Base-by-base conservation (phyloP, 2,329 filamentous ascomycete species). In the Colletotrichum phormii region DNA sequence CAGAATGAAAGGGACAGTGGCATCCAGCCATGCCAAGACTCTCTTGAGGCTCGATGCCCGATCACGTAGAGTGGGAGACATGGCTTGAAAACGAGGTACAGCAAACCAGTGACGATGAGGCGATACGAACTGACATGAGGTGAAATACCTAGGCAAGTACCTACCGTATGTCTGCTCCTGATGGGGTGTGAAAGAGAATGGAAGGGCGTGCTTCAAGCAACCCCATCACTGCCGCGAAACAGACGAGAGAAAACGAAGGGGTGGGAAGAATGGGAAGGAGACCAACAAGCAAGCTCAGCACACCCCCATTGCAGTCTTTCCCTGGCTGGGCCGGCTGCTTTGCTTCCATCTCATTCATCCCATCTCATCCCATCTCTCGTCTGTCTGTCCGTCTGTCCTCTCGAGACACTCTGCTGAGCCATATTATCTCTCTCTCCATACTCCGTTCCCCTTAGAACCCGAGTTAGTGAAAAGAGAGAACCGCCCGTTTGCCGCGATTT, bases 271-370 rank as follows among this genome's bases (percentile, higher is more conserved):
- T 37, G n/a, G 29, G 24, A 42, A 54, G 31, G 61, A 24, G 53
- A 69, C 67, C 54, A 65, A 60, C 61, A 62, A 51, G 64, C 55
- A 15, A 26, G 58, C 58, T 68, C 57, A 37, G 64, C 57, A 62
- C 35, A 58, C 61, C 51, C 60, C 57, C 64, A 55, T 64, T 49
- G 46, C 65, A 72, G 37, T 64, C 37, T 68, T 62, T 51, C 33
- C 37, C 58, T 53, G 37, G 51, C 58, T 71, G 24, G 64, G 22
- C 53, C n/a, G 35, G 29, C 22, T 60, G 33, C 51, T 24, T 54
- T 54, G 22, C 51, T 54, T 54, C 64, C 53, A 70, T 69, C 42
- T 60, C 53, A 72, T 60, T 35, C 64, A 68, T 68, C 69, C 42
- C 69, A 58, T 71, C 69, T 58, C 64, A 67, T 68, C 49, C 29